Base-by-base conservation (phyloP, 164 flowering plant genomes). In the Tetrastigma voinierianum region DNA sequence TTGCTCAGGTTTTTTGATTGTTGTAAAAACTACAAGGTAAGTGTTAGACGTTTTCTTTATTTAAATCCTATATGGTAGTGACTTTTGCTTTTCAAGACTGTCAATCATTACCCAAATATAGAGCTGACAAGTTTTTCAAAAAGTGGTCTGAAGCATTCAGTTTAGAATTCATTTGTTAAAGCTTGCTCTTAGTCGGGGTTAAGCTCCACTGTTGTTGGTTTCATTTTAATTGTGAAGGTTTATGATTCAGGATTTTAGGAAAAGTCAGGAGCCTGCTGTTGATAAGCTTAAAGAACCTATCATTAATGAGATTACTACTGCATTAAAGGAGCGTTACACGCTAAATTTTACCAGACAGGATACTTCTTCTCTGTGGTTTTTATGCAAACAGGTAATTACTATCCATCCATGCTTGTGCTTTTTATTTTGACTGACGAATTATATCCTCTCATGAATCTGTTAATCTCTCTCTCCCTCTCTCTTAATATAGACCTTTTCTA, bases 21-120 rank as follows among this genome's bases (percentile, higher is more conserved):
- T 64, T 95, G 98, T 79, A 70, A 80, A 74, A 92, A 67, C 71
- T 95, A 92, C 79, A 92, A 95, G 97, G 98, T 91, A 77, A 15
- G 48, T 66, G 40, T 32, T 4, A 3, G 0, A 32, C 6, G 40
- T 0, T 32, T 32, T 32, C 40, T 7, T 32, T 32, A 4, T 32
- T 32, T 4, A 4, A 4, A 32, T 0, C 40, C 40, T 32, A 32
- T 32, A 32, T 32, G 40, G 40, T 32, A 32, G 40, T 32, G 40
- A 32, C 6, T 4, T 32, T 32, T 32, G 40, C 40, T 7, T 32
- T 32, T 32, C 40, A 1, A 4, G 40, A 32, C 40, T 32, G 40
- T 32, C 40, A 32, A 32, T 32, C 40, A 32, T 32, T 32, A 2
- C 40, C 40, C 0, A 32, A 3, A 32, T 32, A 32, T 32, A 32